Evolutionary conservation across 2,329 filamentous ascomycete genomes (phyloP), one percentile per base, ranked within the genome.

Genomic region (Colletotrichum sp.): DNA sequence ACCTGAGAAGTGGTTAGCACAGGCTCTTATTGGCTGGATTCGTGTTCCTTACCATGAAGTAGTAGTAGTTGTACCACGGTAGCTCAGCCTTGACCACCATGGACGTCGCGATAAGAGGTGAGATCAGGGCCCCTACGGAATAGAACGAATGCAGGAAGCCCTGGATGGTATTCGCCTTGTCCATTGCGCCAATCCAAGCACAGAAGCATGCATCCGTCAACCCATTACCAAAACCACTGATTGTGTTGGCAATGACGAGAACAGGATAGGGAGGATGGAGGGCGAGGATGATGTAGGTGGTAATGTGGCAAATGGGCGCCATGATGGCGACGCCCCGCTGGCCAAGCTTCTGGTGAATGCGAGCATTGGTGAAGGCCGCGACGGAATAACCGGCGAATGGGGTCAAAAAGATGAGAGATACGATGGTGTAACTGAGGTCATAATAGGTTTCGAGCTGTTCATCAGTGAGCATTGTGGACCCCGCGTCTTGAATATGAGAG

Each of bases 21-120:
- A 16, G 9, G 24, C 18, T 36, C 3, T n/a, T 48, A n/a, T 12
- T 10, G 38, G 3, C 4, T 43, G 2, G 1, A 12, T 4, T 9
- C 16, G 7, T 21, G n/a, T 18, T n/a, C 5, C 18, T 43, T 43
- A 93, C 90, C 92, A 94, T 93, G 71, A 94, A 84, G 80, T 94
- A 94, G 80, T 94, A 95, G 80, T 91, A 95, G 4, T 85, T 88
- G 78, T 92, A 94, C 94, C 94, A 95, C 0, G 87, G 87, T 75
- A 92, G 70, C 1, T 83, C 79, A 0, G 87, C 90, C 68, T 89
- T 90, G 0, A 92, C 91, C 34, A 95, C 90, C 88, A 95, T 90
- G 0, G 87, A 89, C 0, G 93, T 94, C 1, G 92, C 92, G 71
- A 94, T 89, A 3, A 94, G 81, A 0, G 93, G 93, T 5, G 90